These are phyloP conservation scores for Keithomyces neogunnii DNA, from an alignment of 2,329 filamentous ascomycete genomes.

Conservation along the genomic window DNA sequence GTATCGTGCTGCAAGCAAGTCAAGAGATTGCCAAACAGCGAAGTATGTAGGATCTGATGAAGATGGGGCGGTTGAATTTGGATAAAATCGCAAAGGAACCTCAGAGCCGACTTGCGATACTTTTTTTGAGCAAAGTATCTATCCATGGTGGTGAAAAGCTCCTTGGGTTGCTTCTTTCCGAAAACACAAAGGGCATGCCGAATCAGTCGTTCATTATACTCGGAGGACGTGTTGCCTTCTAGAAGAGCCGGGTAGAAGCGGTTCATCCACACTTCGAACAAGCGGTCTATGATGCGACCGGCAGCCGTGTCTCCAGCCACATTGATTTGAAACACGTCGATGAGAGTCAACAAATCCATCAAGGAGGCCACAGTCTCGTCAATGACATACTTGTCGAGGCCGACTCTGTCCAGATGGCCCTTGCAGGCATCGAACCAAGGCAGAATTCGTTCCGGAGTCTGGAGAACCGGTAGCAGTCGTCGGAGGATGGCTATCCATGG, in stretches of 20 bases:
- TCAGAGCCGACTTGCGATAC: slow-evolving; percentile 55
- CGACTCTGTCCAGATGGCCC: slow-evolving; percentile 36
- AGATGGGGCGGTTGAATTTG: slow-evolving; percentile 72
- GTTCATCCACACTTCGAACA: slow-evolving; percentile 50
- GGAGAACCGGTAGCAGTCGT: slow-evolving; percentile 54
- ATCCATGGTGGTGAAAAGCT: slow-evolving; percentile 59
- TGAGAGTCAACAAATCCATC: slow-evolving; percentile 54
- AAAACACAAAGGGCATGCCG: slow-evolving; percentile 46
- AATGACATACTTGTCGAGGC: slow-evolving; percentile 54
- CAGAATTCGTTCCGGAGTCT: slow-evolving; percentile 51
- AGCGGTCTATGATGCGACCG: slow-evolving; percentile 45
- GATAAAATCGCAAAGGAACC: slow-evolving; percentile 64
- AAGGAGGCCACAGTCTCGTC: slow-evolving; percentile 57
- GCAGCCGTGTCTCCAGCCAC: slow-evolving; percentile 32
- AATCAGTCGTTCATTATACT: slow-evolving; percentile 41
- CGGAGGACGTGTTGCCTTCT: slow-evolving; percentile 26
- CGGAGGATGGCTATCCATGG: slow-evolving; percentile 63
- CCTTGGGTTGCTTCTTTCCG: slow-evolving; percentile 63
- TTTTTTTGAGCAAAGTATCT: slow-evolving; percentile 56
- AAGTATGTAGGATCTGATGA: slow-evolving; percentile 62
- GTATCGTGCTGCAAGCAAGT: slow-evolving; percentile 70
- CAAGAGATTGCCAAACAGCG: slow-evolving; percentile 62
- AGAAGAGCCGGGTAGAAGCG: slow-evolving; percentile 30
- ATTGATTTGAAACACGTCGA: slow-evolving; percentile 45
- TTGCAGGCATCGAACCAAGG: slow-evolving; percentile 60